Conservation (phyloP, 1,284 basidiomycete species). For the Farysia itapuensis region DNA sequence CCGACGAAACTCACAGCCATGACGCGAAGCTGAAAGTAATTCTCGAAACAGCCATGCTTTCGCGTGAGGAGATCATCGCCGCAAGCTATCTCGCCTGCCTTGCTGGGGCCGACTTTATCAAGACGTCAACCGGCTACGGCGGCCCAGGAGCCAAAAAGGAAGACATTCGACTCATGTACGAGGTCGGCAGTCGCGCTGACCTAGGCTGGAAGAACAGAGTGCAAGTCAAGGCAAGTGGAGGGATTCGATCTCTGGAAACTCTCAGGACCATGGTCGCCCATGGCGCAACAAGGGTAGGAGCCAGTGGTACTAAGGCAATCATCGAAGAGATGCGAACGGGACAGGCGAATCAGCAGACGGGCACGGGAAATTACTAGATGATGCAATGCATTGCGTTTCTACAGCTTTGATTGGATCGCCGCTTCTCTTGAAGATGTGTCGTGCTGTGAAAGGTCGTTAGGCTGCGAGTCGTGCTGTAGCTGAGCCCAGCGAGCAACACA, state of each 20-base stretch:
- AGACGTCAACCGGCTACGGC: constrained; percentile 54
- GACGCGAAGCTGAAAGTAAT: constrained; percentile 48
- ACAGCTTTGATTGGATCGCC: constrained; percentile 25
- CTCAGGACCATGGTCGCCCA: constrained; percentile 39
- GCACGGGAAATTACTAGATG: not conserved
- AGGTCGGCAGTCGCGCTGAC: constrained; percentile 19
- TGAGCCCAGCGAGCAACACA: constrained; percentile 14
- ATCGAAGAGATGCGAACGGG: constrained; percentile 35
- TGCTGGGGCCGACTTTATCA: constrained; percentile 49
- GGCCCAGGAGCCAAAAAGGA: constrained; percentile 42
- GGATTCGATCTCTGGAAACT: constrained; percentile 32
- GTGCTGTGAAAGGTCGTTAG: no score
- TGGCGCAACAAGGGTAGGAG: constrained; percentile 48
- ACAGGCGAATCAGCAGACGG: not conserved
- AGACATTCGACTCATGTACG: constrained; percentile 46
- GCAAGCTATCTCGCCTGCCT: constrained; percentile 40
- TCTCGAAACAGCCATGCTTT: constrained; percentile 46
- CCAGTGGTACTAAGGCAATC: constrained; percentile 47
- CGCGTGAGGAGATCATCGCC: constrained; percentile 35
- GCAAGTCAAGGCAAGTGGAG: constrained; percentile 51
- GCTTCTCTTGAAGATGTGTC: no score
- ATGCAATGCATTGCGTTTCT: not conserved
- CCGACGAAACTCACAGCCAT: constrained; percentile 19
- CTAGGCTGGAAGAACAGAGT: constrained; percentile 17
- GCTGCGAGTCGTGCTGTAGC: no score